Conservation (phyloP, 495 filamentous ascomycete genomes). For the Durotheca rogersii region DNA sequence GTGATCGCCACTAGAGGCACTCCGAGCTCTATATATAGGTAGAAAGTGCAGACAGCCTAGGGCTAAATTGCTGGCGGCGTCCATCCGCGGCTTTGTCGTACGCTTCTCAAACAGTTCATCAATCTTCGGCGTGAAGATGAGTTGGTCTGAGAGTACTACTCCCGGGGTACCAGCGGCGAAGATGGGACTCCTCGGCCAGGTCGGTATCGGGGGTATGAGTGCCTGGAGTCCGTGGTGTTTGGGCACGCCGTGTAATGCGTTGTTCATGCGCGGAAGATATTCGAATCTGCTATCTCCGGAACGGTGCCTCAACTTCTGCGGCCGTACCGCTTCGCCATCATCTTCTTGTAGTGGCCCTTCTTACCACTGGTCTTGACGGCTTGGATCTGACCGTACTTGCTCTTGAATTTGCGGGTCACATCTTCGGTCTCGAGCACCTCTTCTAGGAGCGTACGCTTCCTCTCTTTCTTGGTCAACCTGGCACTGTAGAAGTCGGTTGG, state of each 20-base stretch:
- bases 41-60: too few relatives aligned
- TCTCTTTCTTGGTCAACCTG: slow-evolving; percentile 79
- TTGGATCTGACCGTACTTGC: slow-evolving; percentile 37
- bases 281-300: not conserved
- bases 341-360: slow-evolving; percentile 37
- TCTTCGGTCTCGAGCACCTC: slow-evolving; percentile 70
- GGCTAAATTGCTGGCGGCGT: slow-evolving; percentile 2
- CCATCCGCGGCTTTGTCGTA: slow-evolving; percentile 1
- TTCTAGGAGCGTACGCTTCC: slow-evolving; percentile 88
- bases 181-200: too few relatives aligned
- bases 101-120: not conserved
- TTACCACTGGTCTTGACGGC: slow-evolving; percentile 34
- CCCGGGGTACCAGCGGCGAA: too few relatives aligned
- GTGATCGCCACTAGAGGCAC: too few relatives aligned
- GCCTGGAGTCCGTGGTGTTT: not conserved
- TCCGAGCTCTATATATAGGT: too few relatives aligned
- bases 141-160: not conserved
- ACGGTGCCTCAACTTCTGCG: slow-evolving; percentile 19
- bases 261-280: slow-evolving; percentile 1
- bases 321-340: slow-evolving; percentile 37
- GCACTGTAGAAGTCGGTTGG: slow-evolving; percentile 82
- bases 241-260: not conserved
- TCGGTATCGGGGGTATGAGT: too few relatives aligned
- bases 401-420: slow-evolving; percentile 35
- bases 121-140: not conserved